These are phyloP conservation scores for Wolfiporia cocos DNA, from an alignment of 1,284 basidiomycete species.

Conservation along the genomic window DNA sequence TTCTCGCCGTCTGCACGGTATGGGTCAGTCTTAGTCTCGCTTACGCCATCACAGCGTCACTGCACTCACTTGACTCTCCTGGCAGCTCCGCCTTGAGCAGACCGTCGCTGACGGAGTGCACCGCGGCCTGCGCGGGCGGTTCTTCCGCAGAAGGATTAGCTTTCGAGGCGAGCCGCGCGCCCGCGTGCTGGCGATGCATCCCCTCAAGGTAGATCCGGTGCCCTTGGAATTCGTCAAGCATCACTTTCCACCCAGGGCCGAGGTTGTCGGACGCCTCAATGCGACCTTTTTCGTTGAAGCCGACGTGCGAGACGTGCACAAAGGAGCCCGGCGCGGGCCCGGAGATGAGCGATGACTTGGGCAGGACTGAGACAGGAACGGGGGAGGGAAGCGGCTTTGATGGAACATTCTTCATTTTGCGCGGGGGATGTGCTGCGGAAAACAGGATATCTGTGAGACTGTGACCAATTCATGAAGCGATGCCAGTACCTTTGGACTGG, in stretches of 20 bases:
- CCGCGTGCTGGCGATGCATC: no score
- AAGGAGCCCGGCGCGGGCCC: conserved; percentile 72
- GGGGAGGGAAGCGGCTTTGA: background rate
- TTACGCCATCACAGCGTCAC: no score
- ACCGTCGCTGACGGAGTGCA: no score
- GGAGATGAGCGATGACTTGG: conserved; percentile 62
- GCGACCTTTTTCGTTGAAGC: conserved; percentile 58
- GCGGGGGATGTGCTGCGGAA: conserved; percentile 9
- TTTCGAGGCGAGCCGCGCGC: no score
- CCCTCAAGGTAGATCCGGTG: no score
- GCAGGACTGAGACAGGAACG: conserved; percentile 15
- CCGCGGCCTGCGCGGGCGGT: no score
- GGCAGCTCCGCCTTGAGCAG: no score
- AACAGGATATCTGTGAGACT: background rate
- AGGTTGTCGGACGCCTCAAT: conserved; percentile 74
- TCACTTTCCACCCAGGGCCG: conserved; percentile 70
- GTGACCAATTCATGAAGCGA: background rate
- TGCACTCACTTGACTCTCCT: no score
- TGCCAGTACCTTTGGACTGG: no score
- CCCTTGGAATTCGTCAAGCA: conserved; percentile 58
- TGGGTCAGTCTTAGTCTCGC: no score
- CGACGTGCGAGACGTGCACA: conserved; percentile 85
- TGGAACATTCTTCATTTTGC: conserved; percentile 6
- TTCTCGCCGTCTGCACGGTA: conserved; percentile 3
- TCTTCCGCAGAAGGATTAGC: no score